Percentiles rank a stretch among this genome's conserved stretches.
phyloP scores from a whole-genome alignment of 352 stramenopile genomes.

The Globisporangium paroecandrum region DNA sequence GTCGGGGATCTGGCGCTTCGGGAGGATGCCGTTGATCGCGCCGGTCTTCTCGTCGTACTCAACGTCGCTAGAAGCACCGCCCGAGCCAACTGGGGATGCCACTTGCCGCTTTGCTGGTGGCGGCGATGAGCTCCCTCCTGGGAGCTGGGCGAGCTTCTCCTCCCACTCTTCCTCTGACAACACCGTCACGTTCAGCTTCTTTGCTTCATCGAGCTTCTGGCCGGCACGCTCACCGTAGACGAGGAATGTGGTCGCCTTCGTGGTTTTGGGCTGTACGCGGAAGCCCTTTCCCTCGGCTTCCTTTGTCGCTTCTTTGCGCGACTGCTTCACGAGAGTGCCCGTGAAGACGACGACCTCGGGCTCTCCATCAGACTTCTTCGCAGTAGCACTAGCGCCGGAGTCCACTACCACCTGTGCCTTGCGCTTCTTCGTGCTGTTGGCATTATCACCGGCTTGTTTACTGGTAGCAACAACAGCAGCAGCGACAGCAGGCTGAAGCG shows the following conservation, averaged over 20 bases:
- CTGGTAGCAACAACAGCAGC: background rate
- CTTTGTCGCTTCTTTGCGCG: constrained; percentile 28
- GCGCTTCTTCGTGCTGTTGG: constrained; percentile 15
- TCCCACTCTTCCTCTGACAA: constrained; percentile 35
- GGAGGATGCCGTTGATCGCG: constrained; percentile 38
- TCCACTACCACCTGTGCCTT: constrained; percentile 12
- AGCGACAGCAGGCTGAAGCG: background rate
- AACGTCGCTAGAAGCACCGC: constrained; percentile 10
- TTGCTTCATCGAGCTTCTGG: constrained; percentile 29
- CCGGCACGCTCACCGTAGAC: constrained; percentile 29
- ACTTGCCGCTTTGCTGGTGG: constrained; percentile 19
- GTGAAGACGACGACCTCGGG: constrained; percentile 27
- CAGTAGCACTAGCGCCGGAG: background rate
- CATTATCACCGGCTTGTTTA: background rate
- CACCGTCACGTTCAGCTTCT: constrained; percentile 27
- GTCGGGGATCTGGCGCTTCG: constrained; percentile 34
- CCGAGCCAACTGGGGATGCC: background rate
- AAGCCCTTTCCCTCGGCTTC: constrained; percentile 26
- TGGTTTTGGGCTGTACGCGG: constrained; percentile 23
- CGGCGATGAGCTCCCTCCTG: background rate
- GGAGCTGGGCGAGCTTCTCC: constrained; percentile 18
- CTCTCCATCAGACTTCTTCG: background rate
- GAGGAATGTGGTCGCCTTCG: constrained; percentile 31
- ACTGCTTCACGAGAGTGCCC: constrained; percentile 23
- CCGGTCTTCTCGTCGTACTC: constrained; percentile 42